These are phyloP conservation scores for Spathaspora gorwiae DNA, from an alignment of 805 yeast genomes.

Conservation along the genomic window DNA sequence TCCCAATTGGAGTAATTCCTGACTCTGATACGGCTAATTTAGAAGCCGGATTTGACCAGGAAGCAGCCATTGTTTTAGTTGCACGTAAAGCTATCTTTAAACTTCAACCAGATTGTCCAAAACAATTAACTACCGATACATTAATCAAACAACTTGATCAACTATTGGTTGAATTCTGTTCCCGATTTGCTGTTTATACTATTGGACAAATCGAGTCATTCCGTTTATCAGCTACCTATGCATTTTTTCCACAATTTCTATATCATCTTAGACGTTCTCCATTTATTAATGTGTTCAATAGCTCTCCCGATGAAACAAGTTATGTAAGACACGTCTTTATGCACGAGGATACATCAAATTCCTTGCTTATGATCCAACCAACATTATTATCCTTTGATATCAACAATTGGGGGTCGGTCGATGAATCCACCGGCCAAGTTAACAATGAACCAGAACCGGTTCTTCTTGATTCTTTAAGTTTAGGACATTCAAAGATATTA, in stretches of 20 bases:
- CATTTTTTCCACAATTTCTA: conserved; percentile 62
- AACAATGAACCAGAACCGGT: conserved; percentile 56
- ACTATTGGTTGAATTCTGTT: conserved; percentile 29
- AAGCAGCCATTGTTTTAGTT: conserved; percentile 59
- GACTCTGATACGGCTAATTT: conserved; percentile 38
- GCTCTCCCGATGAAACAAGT: conserved; percentile 70
- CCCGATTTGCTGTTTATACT: conserved; percentile 38
- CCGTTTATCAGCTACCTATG: conserved; percentile 44
- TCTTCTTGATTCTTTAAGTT: conserved; percentile 57
- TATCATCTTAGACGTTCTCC: conserved; percentile 65
- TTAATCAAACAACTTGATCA: conserved; percentile 43
- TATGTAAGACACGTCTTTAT: conserved; percentile 58
- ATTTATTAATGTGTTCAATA: conserved; percentile 61
- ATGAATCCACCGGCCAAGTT: conserved; percentile 25
- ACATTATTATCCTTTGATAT: conserved; percentile 56
- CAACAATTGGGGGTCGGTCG: conserved; percentile 32
- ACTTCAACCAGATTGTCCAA: conserved; percentile 19
- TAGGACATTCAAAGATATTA: conserved; percentile 52
- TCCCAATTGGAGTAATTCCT: conserved; percentile 40
- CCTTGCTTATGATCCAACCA: conserved; percentile 68
- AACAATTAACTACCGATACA: conserved; percentile 10
- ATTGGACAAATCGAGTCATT: conserved; percentile 47
- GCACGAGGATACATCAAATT: conserved; percentile 56
- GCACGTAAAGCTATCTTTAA: conserved; percentile 51
- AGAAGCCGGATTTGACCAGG: conserved; percentile 58